These are phyloP conservation scores for Ilyonectria mors-panacis DNA, from an alignment of 2,329 filamentous ascomycete genomes.

Conservation along the genomic window DNA sequence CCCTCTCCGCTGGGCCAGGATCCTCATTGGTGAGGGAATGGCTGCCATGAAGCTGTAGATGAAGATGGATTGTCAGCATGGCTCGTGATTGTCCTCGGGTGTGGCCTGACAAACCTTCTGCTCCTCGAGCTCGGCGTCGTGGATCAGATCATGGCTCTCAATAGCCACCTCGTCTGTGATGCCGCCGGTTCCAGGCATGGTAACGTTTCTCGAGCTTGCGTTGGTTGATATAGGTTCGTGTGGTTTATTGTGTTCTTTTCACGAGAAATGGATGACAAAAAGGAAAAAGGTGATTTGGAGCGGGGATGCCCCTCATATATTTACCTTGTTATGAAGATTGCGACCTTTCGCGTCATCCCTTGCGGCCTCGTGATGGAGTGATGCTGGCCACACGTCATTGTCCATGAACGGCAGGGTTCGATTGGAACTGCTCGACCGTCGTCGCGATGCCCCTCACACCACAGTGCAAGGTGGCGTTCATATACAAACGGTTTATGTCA, in stretches of 20 bases:
- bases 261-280: not conserved
- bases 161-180: constrained; percentile 51
- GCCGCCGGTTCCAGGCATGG: constrained; percentile 27
- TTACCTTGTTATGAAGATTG: not conserved
- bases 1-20: constrained; percentile 27
- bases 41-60: constrained; percentile 42
- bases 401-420: constrained; percentile 31
- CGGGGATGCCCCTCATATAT: constrained; percentile 39
- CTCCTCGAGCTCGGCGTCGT: constrained; percentile 53
- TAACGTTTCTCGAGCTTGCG: not conserved
- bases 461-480: constrained; percentile 42
- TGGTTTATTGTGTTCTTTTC: not conserved
- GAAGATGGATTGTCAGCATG: not conserved
- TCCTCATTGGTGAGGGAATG: constrained; percentile 43
- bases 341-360: constrained; percentile 39
- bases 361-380: constrained; percentile 33
- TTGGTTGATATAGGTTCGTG: not conserved
- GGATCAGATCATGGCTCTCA: constrained; percentile 54
- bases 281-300: not conserved
- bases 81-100: too few relatives aligned
- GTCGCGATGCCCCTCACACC: constrained; percentile 40
- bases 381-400: constrained; percentile 48
- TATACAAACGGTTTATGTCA: not conserved
- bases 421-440: constrained; percentile 36
- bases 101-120: constrained; percentile 43